These are phyloP conservation scores for Mrakia gelida DNA, from an alignment of 768 basidiomycete species.

Conservation along the genomic window DNA sequence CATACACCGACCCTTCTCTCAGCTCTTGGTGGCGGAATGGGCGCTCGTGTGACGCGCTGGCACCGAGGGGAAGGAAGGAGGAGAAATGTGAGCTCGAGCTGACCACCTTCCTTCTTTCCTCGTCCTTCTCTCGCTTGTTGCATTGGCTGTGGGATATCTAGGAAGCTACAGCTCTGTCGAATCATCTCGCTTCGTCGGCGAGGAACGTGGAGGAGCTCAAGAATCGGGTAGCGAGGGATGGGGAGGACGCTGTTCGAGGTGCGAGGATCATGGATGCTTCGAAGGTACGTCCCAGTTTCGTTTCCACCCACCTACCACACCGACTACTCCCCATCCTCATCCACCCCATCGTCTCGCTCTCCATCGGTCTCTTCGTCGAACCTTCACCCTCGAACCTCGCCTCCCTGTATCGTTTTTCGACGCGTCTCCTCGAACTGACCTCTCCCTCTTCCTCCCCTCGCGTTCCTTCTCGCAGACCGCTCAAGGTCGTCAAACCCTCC, in stretches of 20 bases:
- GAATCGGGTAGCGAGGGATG: constrained; percentile 2
- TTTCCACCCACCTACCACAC: neutral
- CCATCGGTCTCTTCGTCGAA: neutral
- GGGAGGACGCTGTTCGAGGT: constrained; percentile 30
- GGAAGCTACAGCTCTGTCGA: constrained; percentile 17
- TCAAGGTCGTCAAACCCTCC: constrained; percentile 25
- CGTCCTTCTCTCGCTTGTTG: neutral
- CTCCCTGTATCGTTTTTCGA: neutral
- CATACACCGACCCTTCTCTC: neutral
- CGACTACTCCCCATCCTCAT: neutral
- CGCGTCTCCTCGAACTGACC: neutral
- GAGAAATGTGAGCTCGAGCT: neutral
- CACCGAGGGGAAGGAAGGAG: too few relatives aligned
- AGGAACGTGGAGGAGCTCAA: constrained; percentile 12
- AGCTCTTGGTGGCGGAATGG: neutral
- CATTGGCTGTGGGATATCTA: neutral
- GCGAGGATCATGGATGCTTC: constrained; percentile 31
- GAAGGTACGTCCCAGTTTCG: neutral
- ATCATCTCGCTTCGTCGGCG: constrained; percentile 3
- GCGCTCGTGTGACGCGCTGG: neutral
- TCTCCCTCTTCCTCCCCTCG: neutral
- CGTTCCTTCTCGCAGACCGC: constrained; percentile 3
- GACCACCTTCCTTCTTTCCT: neutral
- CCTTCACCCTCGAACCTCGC: too few relatives aligned
- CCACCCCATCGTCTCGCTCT: neutral